Base-by-base conservation (phyloP, 1,284 basidiomycete genomes). In the Amylostereum chailletii region DNA sequence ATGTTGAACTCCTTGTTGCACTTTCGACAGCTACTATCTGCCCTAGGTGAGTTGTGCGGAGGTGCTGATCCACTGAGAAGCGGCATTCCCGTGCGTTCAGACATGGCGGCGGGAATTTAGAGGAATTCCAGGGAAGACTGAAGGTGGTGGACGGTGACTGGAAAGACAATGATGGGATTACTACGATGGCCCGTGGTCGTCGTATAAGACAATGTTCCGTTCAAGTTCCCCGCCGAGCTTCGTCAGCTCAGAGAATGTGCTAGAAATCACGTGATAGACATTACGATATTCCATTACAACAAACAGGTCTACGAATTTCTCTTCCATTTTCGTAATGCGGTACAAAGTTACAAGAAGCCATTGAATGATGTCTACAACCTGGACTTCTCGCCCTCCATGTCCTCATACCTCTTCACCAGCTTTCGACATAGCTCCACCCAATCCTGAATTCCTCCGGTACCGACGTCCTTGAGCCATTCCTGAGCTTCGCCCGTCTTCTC, bases 1-100 rank as follows among this genome's bases (percentile, higher is more conserved):
- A 85, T 60, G 57, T 75, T 81, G 63, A 89, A 88, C 61, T 88
- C 86, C 62, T 77, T 87, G 61, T 72, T 77, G 61, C 86, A 89
- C 61, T 81, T 86, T 60, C 83, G 74, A 56, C 86, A 89, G 4
- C 71, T 68, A 36, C 58, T 57, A 50, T 80, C 76, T 19, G 64
- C 59, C 29, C 63, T 59, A 43, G 62, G 60, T 26, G 67, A 60
- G 0, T 70, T 60, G 36, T 60, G 63, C 5, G 64, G 55, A 1
- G 68, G 66, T 2, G 79, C 78, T 2, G 72, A 78, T 1, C 84
- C 83, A 55, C 85, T 88, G 43, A 89, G 74, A 2, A 89, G 66
- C 0, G 86, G 86, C 50, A 89, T 65, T 36, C 86, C 86, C 46
- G 62, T 53, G 30, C 48, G 49, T 8, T 54, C 53, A 4, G 45